Percentiles rank a stretch among this genome's conserved stretches.
Evolutionary conservation across 495 filamentous ascomycete genomes (phyloP).

Genomic region (Tuber umbilicatum): DNA sequence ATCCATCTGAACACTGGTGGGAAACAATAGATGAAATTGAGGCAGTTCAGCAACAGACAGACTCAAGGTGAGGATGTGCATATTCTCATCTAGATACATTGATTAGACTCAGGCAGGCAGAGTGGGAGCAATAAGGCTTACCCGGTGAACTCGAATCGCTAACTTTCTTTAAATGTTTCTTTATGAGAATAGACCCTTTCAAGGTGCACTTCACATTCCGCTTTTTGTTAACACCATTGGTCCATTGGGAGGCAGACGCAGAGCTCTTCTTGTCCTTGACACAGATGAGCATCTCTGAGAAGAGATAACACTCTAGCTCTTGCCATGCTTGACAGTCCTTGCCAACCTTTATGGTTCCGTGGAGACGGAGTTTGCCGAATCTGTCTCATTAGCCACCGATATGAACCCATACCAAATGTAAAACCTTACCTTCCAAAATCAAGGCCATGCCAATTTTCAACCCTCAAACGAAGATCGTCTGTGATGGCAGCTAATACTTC

Average conservation of each 20-base stretch:
- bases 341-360: constrained; percentile 86
- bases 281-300: constrained; percentile 98
- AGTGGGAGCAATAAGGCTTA: constrained; percentile 36
- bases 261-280: constrained; percentile 87
- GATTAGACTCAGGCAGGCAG: constrained; percentile 10
- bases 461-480: constrained; percentile 72
- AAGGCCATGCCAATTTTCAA: constrained; percentile 98
- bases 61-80: constrained; percentile 75
- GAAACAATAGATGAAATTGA: constrained; percentile 90
- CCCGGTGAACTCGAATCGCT: constrained; percentile 55
- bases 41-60: constrained; percentile 93
- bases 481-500: constrained; percentile 79
- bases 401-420: constrained; percentile 9
- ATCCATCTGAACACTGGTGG: constrained; percentile 75
- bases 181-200: constrained; percentile 97
- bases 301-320: constrained; percentile 94
- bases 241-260: constrained; percentile 53
- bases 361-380: constrained; percentile 88
- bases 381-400: constrained; percentile 45
- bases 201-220: constrained; percentile 67
- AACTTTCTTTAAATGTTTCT: constrained; percentile 92
- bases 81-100: constrained; percentile 53
- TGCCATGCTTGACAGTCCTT: constrained; percentile 98
- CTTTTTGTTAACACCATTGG: constrained; percentile 51
- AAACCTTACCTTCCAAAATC: constrained; percentile 72